Base-by-base conservation (phyloP, 805 yeast species). In the Yarrowia yakushimensis region DNA sequence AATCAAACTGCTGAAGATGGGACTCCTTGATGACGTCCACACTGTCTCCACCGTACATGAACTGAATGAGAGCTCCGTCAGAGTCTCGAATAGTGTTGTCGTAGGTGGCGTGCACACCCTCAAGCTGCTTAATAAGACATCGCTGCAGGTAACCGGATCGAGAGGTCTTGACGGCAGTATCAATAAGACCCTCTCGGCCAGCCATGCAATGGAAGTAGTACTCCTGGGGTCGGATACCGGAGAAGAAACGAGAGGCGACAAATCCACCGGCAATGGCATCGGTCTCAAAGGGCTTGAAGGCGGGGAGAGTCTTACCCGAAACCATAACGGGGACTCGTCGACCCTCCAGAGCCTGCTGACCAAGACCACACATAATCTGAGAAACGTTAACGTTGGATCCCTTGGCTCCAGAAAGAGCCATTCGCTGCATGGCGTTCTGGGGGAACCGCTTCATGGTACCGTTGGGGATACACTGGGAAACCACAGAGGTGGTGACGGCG, bases 181-280 rank as follows among this genome's bases (percentile, higher is more conserved):
- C 99, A 78, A 94, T 94, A 72, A 94, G 84, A 79, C 99, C 99
- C 81, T 94, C 99, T 81, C 99, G 88, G 78, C 99, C 99, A 63
- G 99, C 99, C 99, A 94, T 94, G 81, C 98, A 94, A 79, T 94
- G 99, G 94, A 96, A 94, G 74, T 92, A 94, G 77, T 96, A 94
- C 76, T 94, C 99, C 77, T 94, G 99, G 4, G 99, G 99, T 74
- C 90, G 85, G 69, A 94, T 88, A 76, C 99, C 99, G 41, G 97
- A 90, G 75, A 90, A 96, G 85, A 94, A 94, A 69, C 99, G 88
- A 66, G 96, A 93, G 74, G 93, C 89, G 73, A 94, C 90, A 74
- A 90, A 94, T 63, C 99, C 99, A 81, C 99, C 99, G 25, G 99
- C 97, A 74, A 96, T 83, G 1, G 97, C 97, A 74, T 90, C 93